Evolutionary conservation across 2,329 filamentous ascomycete genomes (phyloP).

Genomic region (Neocucurbitaria cava): DNA sequence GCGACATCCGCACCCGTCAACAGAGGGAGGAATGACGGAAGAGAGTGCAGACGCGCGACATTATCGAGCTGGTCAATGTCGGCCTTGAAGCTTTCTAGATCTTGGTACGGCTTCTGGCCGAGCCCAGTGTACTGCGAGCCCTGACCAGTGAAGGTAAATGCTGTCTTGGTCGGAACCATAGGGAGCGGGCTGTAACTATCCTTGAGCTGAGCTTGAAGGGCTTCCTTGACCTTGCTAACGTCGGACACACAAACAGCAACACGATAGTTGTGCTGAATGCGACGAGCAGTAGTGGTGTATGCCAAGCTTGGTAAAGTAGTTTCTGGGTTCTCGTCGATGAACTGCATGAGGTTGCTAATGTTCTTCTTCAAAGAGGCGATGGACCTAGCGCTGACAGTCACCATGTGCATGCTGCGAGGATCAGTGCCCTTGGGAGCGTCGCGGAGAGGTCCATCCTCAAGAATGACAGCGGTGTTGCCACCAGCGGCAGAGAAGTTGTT

Average conservation of each 20-base stretch:
- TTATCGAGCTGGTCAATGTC: slow-evolving; percentile 60
- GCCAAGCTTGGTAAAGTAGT: slow-evolving; percentile 58
- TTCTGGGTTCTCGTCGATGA: slow-evolving; percentile 53
- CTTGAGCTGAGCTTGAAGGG: slow-evolving; percentile 56
- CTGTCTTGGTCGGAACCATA: slow-evolving; percentile 59
- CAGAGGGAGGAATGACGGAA: slow-evolving; percentile 59
- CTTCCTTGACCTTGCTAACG: slow-evolving; percentile 55
- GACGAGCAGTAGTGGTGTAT: slow-evolving; percentile 61
- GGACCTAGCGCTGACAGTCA: slow-evolving; percentile 60
- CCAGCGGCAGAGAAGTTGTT: slow-evolving; percentile 63
- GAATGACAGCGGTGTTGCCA: slow-evolving; percentile 61
- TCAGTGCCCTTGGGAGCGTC: slow-evolving; percentile 52
- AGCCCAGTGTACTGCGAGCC: slow-evolving; percentile 61
- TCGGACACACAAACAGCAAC: slow-evolving; percentile 56
- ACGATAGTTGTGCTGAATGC: slow-evolving; percentile 62
- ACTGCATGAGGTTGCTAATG: slow-evolving; percentile 56
- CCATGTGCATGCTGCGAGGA: slow-evolving; percentile 54
- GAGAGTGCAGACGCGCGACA: slow-evolving; percentile 53
- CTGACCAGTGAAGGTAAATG: slow-evolving; percentile 61
- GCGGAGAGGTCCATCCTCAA: slow-evolving; percentile 58
- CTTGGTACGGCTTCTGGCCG: slow-evolving; percentile 58
- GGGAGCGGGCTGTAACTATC: slow-evolving; percentile 60
- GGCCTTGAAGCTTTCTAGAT: slow-evolving; percentile 55
- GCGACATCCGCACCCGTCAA: slow-evolving; percentile 57
- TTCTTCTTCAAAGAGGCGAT: slow-evolving; percentile 61